Evolutionary conservation across 768 basidiomycete species (phyloP).

Genomic region (Kwoniella dendrophila): DNA sequence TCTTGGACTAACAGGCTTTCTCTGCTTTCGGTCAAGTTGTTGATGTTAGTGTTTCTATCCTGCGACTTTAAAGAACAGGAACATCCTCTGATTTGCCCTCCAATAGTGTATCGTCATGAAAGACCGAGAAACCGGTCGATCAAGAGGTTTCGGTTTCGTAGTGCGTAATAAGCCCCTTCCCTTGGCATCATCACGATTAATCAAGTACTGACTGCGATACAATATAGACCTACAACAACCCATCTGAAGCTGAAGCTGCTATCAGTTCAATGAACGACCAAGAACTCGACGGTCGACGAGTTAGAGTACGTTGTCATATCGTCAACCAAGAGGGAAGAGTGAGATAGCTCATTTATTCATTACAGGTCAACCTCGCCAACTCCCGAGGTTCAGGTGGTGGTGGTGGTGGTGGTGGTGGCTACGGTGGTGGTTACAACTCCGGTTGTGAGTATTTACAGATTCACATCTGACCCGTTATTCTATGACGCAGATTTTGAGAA

Average conservation of each 20-base stretch:
- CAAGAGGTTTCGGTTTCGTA: slow-evolving; percentile 96
- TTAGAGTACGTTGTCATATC: slow-evolving; percentile 62
- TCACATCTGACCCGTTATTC: slow-evolving; percentile 66
- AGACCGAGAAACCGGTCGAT: slow-evolving; percentile 96
- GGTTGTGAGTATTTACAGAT: slow-evolving; percentile 59
- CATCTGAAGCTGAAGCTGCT: slow-evolving; percentile 73
- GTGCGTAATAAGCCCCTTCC: slow-evolving; percentile 53
- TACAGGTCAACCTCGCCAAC: slow-evolving; percentile 65
- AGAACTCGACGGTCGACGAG: slow-evolving; percentile 87
- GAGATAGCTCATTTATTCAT: neutral
- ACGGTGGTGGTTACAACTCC: slow-evolving; percentile 43
- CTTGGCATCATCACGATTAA: neutral
- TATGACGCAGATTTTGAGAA: too few relatives aligned
- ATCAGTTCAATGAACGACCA: slow-evolving; percentile 79
- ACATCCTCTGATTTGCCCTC: neutral
- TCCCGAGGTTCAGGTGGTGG: slow-evolving; percentile 50
- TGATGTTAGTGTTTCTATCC: slow-evolving; percentile 80
- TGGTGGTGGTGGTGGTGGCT: slow-evolving; percentile 48
- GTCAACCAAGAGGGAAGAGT: neutral
- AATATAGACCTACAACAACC: slow-evolving; percentile 54
- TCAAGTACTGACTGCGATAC: neutral
- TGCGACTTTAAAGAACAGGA: neutral
- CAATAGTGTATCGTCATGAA: slow-evolving; percentile 92
- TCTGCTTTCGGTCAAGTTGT: slow-evolving; percentile 74
- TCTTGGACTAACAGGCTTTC: slow-evolving; percentile 70